Conservation (phyloP, 2,329 filamentous ascomycete species). For the Arthroderma uncinatum region DNA sequence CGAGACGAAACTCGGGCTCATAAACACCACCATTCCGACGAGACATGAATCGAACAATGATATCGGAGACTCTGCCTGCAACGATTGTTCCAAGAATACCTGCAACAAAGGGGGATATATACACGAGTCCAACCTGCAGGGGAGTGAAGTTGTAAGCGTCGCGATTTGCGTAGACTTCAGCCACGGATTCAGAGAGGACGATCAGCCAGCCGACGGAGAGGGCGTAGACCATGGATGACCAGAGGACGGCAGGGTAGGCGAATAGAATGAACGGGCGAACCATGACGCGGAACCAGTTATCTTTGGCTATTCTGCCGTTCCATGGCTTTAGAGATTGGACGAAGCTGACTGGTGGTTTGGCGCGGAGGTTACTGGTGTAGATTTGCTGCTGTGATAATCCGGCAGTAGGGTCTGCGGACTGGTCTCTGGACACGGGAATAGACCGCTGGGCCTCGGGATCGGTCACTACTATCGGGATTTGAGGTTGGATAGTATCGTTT, state of each 20-base stretch:
- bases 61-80: slow-evolving; percentile 74
- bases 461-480: slow-evolving; percentile 5
- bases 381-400: slow-evolving; percentile 21
- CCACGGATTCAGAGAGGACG: slow-evolving; percentile 78
- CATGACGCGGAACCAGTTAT: slow-evolving; percentile 69
- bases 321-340: slow-evolving; percentile 61
- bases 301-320: slow-evolving; percentile 65
- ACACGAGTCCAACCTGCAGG: slow-evolving; percentile 72
- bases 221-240: slow-evolving; percentile 74
- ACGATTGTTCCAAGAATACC: slow-evolving; percentile 84
- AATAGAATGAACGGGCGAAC: slow-evolving; percentile 74
- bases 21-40: slow-evolving; percentile 84
- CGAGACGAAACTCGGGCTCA: slow-evolving; percentile 82
- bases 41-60: slow-evolving; percentile 72
- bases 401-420: slow-evolving; percentile 22
- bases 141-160: slow-evolving; percentile 68
- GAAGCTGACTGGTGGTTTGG: slow-evolving; percentile 59
- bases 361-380: slow-evolving; percentile 62
- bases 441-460: slow-evolving; percentile 25
- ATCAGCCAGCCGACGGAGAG: slow-evolving; percentile 92
- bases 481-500: not conserved
- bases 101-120: slow-evolving; percentile 80
- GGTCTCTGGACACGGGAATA: slow-evolving; percentile 20
- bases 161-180: slow-evolving; percentile 62
- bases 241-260: slow-evolving; percentile 77